Conservation (phyloP, 192 early-diverging fungal species). For the Podila epigama region DNA sequence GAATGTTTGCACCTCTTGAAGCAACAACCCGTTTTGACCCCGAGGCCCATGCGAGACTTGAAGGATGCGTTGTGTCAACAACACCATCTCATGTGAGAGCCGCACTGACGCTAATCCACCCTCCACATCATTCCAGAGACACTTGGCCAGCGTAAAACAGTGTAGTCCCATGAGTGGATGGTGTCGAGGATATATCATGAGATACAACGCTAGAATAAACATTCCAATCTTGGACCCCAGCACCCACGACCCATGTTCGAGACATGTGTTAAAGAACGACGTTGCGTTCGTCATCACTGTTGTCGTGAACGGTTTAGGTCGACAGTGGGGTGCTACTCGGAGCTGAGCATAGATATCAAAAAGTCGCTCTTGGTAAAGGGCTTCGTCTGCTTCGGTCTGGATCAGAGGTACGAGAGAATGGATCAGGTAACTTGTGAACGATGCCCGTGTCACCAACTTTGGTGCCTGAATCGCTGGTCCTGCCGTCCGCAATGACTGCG, state of each 20-base stretch:
- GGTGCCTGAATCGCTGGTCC: constrained; percentile 25
- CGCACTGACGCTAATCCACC: constrained; percentile 35
- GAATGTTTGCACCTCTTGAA: constrained; percentile 26
- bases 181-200: constrained; percentile 56
- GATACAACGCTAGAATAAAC: constrained; percentile 55
- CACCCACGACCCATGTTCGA: constrained; percentile 49
- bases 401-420: constrained; percentile 45
- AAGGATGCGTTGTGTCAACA: constrained; percentile 17
- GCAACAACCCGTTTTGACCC: constrained; percentile 17
- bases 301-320: constrained; percentile 44
- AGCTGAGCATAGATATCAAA: constrained; percentile 23
- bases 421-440: constrained; percentile 35
- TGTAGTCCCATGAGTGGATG: constrained; percentile 59
- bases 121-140: constrained; percentile 55
- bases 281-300: constrained; percentile 48
- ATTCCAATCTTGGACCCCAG: constrained; percentile 51
- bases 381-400: constrained; percentile 10
- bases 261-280: constrained; percentile 47
- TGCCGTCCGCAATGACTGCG: constrained; percentile 13
- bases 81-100: constrained; percentile 30
- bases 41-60: constrained; percentile 25
- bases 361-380: constrained; percentile 21
- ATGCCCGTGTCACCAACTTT: constrained; percentile 5
- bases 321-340: constrained; percentile 2
- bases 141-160: constrained; percentile 53